Evolutionary conservation across 208 protist species (phyloP), one percentile per base, ranked within the genome.

Genomic region (Leishmania turanica): DNA sequence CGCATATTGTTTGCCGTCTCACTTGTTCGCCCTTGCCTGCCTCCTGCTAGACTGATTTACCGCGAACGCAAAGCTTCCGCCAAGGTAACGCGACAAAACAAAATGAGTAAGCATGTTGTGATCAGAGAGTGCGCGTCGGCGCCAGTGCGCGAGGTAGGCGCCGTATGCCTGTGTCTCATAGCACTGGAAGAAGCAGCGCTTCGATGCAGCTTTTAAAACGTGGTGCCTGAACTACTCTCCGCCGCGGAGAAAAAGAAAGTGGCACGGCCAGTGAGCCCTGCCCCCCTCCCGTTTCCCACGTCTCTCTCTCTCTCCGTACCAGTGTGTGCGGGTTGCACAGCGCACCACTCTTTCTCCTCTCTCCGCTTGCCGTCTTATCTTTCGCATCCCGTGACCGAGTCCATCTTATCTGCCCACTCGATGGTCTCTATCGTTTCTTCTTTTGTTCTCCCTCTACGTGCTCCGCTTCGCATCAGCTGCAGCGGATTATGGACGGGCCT

Each of bases 381-480:
- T 72, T 72, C 13, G 62, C 27, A 40, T 13, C 21, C 31, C 62
- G 31, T 42, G 40, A 37, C 31, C n/a, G 40, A 13, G 13, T 68
- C 31, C 5, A 19, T 68, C 31, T 68, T 68, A 9, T 19, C 65
- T 51, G 31, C 0, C 27, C 53, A 15, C 49, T 72, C 54, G 15
- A 15, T 56, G 24, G 51, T 19, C 49, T 47, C 11, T 31, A 8
- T 17, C 24, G 31, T 34, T 51, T 65, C 13, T 42, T 34, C 42
- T 13, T 27, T 47, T 47, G 37, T 72, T 51, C 54, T 49, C 27
- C 54, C 40, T 74, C 68, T 58, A 65, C 74, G 31, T 17, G 69
- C 42, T 51, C 49, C 60, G 8, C 66, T 75, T 49, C 56, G 66
- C 80, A 19, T 31, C n/a, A 34, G 51, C 66, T 56, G 75, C 24